Conservation (phyloP, 208 protist species). For the Acanthamoeba castellanii region DNA sequence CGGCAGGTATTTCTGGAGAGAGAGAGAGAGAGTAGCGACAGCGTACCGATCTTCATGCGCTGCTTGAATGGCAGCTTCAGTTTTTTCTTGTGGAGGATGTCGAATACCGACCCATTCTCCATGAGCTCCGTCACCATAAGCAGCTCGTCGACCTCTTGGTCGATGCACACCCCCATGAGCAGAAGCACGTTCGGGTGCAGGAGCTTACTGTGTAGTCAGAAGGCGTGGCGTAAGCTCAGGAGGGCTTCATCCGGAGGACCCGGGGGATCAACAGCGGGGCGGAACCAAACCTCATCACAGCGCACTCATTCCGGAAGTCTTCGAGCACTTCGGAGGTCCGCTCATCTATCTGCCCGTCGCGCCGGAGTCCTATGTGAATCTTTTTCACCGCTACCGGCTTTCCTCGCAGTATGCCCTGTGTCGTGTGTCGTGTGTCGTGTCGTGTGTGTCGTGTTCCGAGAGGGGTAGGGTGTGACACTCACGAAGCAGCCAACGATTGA, state of each 20-base stretch:
- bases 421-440: not conserved
- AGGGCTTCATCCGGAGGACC: not conserved
- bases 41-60: not conserved
- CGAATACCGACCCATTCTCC: conserved; percentile 2
- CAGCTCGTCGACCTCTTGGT: not conserved
- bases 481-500: not conserved
- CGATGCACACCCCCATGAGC: conserved; percentile 66
- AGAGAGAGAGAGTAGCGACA: too few species aligned
- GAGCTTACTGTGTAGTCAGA: not conserved
- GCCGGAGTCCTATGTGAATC: not conserved
- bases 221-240: not conserved
- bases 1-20: too few species aligned
- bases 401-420: conserved; percentile 20
- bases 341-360: not conserved
- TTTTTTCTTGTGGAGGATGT: not conserved
- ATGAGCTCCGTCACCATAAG: conserved; percentile 61
- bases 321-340: not conserved
- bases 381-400: conserved; percentile 39
- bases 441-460: not conserved
- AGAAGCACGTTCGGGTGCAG: conserved; percentile 47
- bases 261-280: too few species aligned
- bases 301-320: conserved; percentile 67
- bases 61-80: conserved; percentile 55
- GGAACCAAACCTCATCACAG: conserved; percentile 29
- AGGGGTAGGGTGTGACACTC: too few species aligned